Evolutionary conservation across 352 stramenopile species (phyloP), one percentile per base, ranked within the genome.

Genomic region (Phytophthora podocarpi): DNA sequence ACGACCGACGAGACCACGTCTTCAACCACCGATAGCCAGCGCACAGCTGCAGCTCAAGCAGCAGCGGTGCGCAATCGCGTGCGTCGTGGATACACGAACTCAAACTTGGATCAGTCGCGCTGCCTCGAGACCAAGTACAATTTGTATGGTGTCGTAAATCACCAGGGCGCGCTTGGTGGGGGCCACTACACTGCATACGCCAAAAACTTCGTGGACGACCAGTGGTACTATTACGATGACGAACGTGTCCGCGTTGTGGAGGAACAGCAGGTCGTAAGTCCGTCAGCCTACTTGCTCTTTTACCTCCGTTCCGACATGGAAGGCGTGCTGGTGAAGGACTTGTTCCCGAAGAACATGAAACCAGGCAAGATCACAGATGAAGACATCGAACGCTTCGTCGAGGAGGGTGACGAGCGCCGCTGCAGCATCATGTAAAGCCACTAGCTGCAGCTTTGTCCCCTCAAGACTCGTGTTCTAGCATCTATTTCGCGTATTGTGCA

Each of bases 191-290:
- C 87, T 10, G 86, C 89, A 26, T 92, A 96, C 46, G 89, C 87
- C 12, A 95, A 95, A 54, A 96, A 96, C 68, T 91, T 91, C 52
- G 47, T 94, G 27, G 86, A 95, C 43, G 85, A 92, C 37, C 87
- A 96, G 66, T 96, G 89, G 89, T 96, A 96, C 45, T 95, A 89
- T 64, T 96, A 95, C 59, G 89, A 96, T 60, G 89, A 96, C 58
- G 85, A 95, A 67, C 85, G 87, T 27, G 87, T 95, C 28, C 84
- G 87, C 49, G 74, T 95, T 9, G 79, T 97, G 2, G 86, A 95
- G 59, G 89, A 96, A 43, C 78, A 81, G 41, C 90, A 96, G 58
- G 78, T 97, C 24, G 82, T 96, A 18, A 95, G 72, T 16, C 72
- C 86, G 26, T 91, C 87, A 1, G 89, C 91, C 20, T 98, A 98